Conservation (phyloP, 192 early-diverging fungal species). For the Coemansia sp. region DNA sequence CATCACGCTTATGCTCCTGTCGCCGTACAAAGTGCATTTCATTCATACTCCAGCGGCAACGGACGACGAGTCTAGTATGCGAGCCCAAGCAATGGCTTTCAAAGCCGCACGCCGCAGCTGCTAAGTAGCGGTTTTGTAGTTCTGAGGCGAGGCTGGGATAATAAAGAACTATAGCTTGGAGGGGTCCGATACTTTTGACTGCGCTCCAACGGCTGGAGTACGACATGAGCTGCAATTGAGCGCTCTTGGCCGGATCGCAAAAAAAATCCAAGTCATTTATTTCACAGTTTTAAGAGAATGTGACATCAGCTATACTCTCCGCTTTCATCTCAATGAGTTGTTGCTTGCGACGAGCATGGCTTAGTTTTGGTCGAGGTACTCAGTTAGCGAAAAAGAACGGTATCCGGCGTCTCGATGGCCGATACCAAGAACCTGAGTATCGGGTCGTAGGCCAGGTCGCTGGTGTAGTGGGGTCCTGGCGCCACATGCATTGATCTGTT, state of each 20-base stretch:
- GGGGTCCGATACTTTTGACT: background rate
- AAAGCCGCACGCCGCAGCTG: background rate
- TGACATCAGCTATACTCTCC: conserved; percentile 64
- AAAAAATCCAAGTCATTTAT: conserved; percentile 74
- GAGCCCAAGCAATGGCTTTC: background rate
- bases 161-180: background rate
- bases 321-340: conserved; percentile 14
- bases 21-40: background rate
- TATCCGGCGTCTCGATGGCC: conserved; percentile 18
- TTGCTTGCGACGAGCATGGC: conserved; percentile 17
- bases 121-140: background rate
- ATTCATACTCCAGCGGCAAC: background rate
- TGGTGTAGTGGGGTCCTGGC: conserved; percentile 45
- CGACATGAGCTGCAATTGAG: conserved; percentile 30
- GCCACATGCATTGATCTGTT: conserved; percentile 50
- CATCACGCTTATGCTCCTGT: background rate
- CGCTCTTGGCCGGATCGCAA: conserved; percentile 33
- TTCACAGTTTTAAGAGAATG: conserved; percentile 87
- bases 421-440: conserved; percentile 29
- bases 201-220: conserved; percentile 25
- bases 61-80: background rate
- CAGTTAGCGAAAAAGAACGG: conserved; percentile 26
- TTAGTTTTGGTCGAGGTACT: conserved; percentile 17
- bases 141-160: background rate
- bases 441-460: conserved; percentile 47